A percentile compares a stretch with the other conserved stretches of the same genome.
phyloP scores from a whole-genome alignment of 2,329 filamentous ascomycete species.

The Ceratocystis cubensis region DNA sequence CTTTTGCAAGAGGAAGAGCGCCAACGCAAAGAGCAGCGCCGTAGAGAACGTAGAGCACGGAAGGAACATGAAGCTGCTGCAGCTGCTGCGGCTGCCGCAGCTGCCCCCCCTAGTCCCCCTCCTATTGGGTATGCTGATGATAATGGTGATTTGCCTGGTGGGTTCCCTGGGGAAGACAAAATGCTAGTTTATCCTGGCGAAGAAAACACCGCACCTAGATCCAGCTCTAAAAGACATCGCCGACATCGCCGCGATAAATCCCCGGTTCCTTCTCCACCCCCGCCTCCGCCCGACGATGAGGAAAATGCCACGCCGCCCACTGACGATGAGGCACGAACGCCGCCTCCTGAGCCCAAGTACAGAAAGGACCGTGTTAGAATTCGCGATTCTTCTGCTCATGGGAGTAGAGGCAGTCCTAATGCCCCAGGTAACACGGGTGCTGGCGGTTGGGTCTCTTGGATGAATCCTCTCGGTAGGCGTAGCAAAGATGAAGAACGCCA shows the following conservation, averaged over 20 bases:
- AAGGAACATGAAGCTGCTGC: conserved; percentile 5
- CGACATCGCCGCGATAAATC: conserved; percentile 16
- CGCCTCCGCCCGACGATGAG: conserved; percentile 29
- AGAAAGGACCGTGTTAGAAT: conserved; percentile 70
- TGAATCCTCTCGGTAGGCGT: conserved; percentile 28
- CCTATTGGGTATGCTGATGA: conserved; percentile 17
- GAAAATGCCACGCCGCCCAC: conserved; percentile 28
- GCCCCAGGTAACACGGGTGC: conserved; percentile 28
- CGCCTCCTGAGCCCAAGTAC: conserved; percentile 43
- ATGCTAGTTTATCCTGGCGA: conserved; percentile 21
- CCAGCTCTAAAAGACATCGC: conserved; percentile 8
- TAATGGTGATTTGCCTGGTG: conserved; percentile 38
- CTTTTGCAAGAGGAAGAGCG: conserved; percentile 12
- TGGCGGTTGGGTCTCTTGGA: conserved; percentile 59
- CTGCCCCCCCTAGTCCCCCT: conserved; percentile 11
- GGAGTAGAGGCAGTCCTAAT: conserved; percentile 9
- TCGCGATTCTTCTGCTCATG: conserved; percentile 43
- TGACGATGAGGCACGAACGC: conserved; percentile 37
- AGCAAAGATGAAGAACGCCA: conserved; percentile 30
- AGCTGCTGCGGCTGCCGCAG: neutral
- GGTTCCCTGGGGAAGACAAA: conserved; percentile 42
- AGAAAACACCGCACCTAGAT: conserved; percentile 30
- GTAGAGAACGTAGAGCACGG: conserved; percentile 11
- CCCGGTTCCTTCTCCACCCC: conserved; percentile 25
- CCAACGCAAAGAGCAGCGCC: conserved; percentile 12